Conservation (phyloP, 2,329 filamentous ascomycete genomes). For the Colletotrichum salicis region DNA sequence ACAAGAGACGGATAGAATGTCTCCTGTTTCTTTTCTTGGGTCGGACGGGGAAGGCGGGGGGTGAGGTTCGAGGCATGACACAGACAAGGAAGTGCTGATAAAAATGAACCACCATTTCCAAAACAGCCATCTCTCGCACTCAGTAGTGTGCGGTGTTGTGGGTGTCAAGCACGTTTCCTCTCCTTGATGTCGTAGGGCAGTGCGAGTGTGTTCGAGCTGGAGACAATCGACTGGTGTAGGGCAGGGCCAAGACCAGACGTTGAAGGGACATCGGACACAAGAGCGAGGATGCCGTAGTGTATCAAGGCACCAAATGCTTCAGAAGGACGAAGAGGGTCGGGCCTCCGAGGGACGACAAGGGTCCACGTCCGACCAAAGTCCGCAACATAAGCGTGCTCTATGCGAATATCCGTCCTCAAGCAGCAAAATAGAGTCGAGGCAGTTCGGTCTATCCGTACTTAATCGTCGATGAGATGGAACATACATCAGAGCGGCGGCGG, state of each 20-base stretch:
- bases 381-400: neutral
- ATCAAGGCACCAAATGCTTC: neutral
- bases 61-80: conserved; percentile 1
- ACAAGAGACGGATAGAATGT: conserved; percentile 19
- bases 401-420: neutral
- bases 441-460: neutral
- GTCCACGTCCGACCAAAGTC: neutral
- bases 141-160: neutral
- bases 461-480: conserved; percentile 14
- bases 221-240: neutral
- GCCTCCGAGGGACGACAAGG: neutral
- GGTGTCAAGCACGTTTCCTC: neutral
- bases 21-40: conserved; percentile 28
- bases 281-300: neutral
- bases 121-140: neutral
- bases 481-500: conserved; percentile 4
- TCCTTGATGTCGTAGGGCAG: neutral
- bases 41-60: conserved; percentile 4
- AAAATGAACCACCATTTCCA: neutral
- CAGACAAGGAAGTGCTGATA: conserved; percentile 4
- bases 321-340: neutral
- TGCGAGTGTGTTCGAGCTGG: neutral
- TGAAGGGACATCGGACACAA: neutral
- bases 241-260: neutral
- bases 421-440: neutral